Base-by-base conservation (phyloP, 345 rosid genomes). In the Garcia nutans region DNA sequence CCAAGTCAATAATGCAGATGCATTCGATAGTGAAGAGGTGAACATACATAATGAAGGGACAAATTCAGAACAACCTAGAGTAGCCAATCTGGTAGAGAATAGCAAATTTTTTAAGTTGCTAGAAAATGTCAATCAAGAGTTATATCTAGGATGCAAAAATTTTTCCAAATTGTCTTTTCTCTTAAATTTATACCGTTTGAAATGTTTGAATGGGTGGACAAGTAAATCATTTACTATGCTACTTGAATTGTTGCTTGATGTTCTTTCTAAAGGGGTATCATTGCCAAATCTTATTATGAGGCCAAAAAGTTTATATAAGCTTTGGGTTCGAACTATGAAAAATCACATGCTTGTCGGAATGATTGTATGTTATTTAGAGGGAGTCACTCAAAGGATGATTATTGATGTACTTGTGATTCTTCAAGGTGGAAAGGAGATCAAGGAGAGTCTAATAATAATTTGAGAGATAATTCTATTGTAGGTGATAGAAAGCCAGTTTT, bases 291-390 rank as follows among this genome's bases (percentile, higher is more conserved):
- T 1, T 33, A 2, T 33, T 33, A 33, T 33, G 41, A 77, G 15
- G 10, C 31, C 1, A 66, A 54, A 20, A 65, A 62, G 20, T 8
- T 74, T 0, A 47, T 75, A 0, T 7, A 6, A 22, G 13, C 2
- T 19, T 31, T 77, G 2, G 75, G 75, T 12, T 42, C 70, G 11
- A 37, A 31, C 16, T 70, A 77, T 70, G 55, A 60, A 20, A 70
- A 42, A 60, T 77, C 13, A 23, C 70, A 5, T 33, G 80, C 80
- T 7, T 70, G 63, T 71, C 2, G 2, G 2, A 23, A 73, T 41
- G 45, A 52, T 42, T 58, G 68, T 20, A 45, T 54, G 15, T 54
- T 54, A 19, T 54, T 54, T 55, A 6, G n/a, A 20, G 58, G 58
- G 6, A 20, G 17, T 1, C 10, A 45, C 20, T 1, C 20, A 41